These are phyloP conservation scores for Kodamaea fungicola DNA, from an alignment of 1,139 yeast species.

Conservation along the genomic window DNA sequence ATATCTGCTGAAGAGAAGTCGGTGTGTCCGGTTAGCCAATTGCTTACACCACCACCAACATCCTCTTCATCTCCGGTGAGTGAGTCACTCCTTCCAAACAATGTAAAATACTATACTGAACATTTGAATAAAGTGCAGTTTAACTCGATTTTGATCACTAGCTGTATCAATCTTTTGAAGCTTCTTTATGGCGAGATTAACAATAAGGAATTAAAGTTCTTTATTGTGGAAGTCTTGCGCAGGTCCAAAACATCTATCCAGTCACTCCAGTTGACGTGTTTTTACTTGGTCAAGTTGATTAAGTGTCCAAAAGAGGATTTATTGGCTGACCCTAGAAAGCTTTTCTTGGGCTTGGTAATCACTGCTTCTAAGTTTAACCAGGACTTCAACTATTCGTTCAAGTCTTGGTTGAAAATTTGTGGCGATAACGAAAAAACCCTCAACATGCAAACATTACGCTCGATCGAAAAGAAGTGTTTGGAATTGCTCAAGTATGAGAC, in stretches of 20 bases:
- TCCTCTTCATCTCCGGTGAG: slow-evolving; percentile 13
- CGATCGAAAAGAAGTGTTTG: slow-evolving; percentile 55
- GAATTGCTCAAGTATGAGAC: slow-evolving; percentile 53
- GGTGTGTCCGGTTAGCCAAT: not conserved
- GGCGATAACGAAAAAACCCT: slow-evolving; percentile 43
- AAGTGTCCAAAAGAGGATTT: slow-evolving; percentile 12
- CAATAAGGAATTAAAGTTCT: slow-evolving; percentile 34
- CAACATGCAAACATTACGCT: slow-evolving; percentile 42
- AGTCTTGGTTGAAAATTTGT: slow-evolving; percentile 74
- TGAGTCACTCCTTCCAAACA: slow-evolving; percentile 28
- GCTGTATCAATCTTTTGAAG: slow-evolving; percentile 35
- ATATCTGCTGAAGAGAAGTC: not conserved
- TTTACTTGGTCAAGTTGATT: slow-evolving; percentile 52
- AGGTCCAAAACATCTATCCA: slow-evolving; percentile 67
- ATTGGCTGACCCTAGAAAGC: slow-evolving; percentile 56
- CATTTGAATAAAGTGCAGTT: slow-evolving; percentile 41
- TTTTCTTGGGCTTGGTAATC: slow-evolving; percentile 63
- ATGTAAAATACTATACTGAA: slow-evolving; percentile 38
- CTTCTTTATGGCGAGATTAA: slow-evolving; percentile 28
- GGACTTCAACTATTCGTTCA: slow-evolving; percentile 67
- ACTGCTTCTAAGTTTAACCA: slow-evolving; percentile 70
- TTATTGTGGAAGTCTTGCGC: slow-evolving; percentile 61
- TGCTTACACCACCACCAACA: slow-evolving; percentile 18
- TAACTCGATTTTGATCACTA: slow-evolving; percentile 37
- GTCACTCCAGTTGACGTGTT: slow-evolving; percentile 64